Conservation (phyloP, 140 eudicot genomes). For the Flaveria floridana region DNA sequence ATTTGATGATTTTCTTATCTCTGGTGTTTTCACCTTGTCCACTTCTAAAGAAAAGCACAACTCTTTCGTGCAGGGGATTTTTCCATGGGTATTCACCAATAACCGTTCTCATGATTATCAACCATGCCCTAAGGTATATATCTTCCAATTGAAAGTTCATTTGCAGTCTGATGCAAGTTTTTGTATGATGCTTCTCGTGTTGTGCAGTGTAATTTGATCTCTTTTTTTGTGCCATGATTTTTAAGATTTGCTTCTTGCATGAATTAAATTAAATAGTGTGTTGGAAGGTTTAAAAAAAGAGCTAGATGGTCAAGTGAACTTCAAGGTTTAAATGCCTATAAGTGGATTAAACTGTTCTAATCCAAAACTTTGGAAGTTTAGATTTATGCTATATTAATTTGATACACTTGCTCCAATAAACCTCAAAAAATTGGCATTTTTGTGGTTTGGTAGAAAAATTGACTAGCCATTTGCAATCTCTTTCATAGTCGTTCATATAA, state of each 20-base stretch:
- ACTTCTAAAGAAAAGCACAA: conserved; percentile 10
- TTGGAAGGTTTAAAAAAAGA: conserved; percentile 8
- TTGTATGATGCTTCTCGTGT: conserved; percentile 13
- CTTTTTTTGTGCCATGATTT: neutral
- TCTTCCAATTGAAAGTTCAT: neutral
- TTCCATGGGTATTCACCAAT: conserved; percentile 90
- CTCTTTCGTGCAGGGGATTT: conserved; percentile 73
- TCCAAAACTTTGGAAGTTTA: neutral
- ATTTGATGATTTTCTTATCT: conserved; percentile 12
- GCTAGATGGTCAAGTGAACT: neutral
- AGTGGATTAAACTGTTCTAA: conserved; percentile 8
- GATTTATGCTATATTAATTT: neutral
- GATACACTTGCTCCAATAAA: neutral
- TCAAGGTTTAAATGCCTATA: conserved; percentile 20
- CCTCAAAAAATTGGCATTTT: neutral
- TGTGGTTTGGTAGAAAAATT: neutral
- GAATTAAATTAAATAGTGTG: neutral
- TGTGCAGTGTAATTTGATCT: conserved; percentile 2
- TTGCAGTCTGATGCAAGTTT: neutral
- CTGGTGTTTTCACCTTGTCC: neutral
- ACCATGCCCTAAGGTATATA: conserved; percentile 89
- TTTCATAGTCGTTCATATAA: neutral
- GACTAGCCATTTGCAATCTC: neutral
- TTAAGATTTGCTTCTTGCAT: neutral
- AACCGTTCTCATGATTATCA: conserved; percentile 90